Percentiles rank a stretch among this genome's conserved stretches.
These are phyloP conservation scores for Lactarius psammicola DNA, from an alignment of 768 basidiomycete species.

Conservation along the genomic window DNA sequence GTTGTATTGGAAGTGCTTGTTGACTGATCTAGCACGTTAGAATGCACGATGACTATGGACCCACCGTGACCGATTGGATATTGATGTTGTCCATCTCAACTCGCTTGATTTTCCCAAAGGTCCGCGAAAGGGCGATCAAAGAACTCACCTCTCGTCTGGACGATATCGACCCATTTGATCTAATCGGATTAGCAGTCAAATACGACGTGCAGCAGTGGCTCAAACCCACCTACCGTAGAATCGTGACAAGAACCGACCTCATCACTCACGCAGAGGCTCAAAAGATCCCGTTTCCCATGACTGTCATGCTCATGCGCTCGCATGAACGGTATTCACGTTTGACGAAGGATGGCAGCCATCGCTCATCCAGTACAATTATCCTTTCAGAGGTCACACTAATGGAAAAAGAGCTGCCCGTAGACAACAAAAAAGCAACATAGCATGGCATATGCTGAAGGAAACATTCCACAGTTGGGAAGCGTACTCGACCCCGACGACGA, in stretches of 20 bases:
- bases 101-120: conserved; percentile 20
- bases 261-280: conserved; percentile 14
- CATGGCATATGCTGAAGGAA: no score
- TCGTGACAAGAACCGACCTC: conserved; percentile 10
- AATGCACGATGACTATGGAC: conserved; percentile 9
- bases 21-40: conserved; percentile 9
- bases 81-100: conserved; percentile 26
- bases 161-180: conserved; percentile 23
- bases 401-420: neutral
- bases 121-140: conserved; percentile 21
- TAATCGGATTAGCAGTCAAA: conserved; percentile 26
- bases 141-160: conserved; percentile 16
- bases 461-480: neutral
- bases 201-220: conserved; percentile 31
- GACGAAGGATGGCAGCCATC: neutral
- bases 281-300: conserved; percentile 5
- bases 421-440: no score
- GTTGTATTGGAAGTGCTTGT: neutral
- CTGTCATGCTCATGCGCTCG: conserved; percentile 22
- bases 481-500: neutral
- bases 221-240: conserved; percentile 20
- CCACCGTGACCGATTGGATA: conserved; percentile 27
- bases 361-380: neutral
- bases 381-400: conserved; percentile 5
- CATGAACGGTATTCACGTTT: conserved; percentile 3